A percentile compares a stretch with the other conserved stretches of the same genome.
phyloP scores from a whole-genome alignment of 2,329 filamentous ascomycete genomes.

The Aspergillus sp. region DNA sequence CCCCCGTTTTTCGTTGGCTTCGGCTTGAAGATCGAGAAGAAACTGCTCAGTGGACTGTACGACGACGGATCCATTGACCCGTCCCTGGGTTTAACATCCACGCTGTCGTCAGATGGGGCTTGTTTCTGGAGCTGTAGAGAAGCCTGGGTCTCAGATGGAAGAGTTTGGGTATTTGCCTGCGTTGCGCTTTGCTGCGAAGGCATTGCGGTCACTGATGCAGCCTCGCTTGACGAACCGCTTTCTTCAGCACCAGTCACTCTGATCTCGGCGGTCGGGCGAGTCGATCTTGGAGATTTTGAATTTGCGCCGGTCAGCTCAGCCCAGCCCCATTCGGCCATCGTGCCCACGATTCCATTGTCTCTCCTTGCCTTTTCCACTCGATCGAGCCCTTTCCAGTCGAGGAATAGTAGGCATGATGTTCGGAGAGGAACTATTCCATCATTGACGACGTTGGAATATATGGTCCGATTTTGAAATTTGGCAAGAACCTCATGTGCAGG shows the following conservation, averaged over 20 bases:
- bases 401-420: constrained; percentile 91
- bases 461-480: constrained; percentile 84
- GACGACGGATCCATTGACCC: constrained; percentile 26
- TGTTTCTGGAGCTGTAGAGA: constrained; percentile 11
- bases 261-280: constrained; percentile 25
- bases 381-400: constrained; percentile 93
- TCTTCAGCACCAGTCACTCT: constrained; percentile 22
- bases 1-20: constrained; percentile 50
- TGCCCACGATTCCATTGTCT: constrained; percentile 89
- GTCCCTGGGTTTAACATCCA: constrained; percentile 9
- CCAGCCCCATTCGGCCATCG: constrained; percentile 91
- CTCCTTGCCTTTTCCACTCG: constrained; percentile 91
- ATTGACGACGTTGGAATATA: constrained; percentile 97
- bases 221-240: constrained; percentile 14
- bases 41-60: constrained; percentile 56
- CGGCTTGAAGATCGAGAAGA: constrained; percentile 74
- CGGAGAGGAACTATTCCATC: constrained; percentile 93
- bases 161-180: constrained; percentile 1
- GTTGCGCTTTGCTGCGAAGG: constrained; percentile 6
- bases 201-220: constrained; percentile 7
- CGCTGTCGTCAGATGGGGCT: constrained; percentile 5
- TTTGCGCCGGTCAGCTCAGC: constrained; percentile 78
- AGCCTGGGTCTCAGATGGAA: constrained; percentile 21
- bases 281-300: constrained; percentile 53
- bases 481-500: constrained; percentile 83